Percentiles rank a stretch among this genome's conserved stretches.
These are phyloP conservation scores for Phaeosphaeriaceae sp. DNA, from an alignment of 2,329 filamentous ascomycete species.

Conservation along the genomic window DNA sequence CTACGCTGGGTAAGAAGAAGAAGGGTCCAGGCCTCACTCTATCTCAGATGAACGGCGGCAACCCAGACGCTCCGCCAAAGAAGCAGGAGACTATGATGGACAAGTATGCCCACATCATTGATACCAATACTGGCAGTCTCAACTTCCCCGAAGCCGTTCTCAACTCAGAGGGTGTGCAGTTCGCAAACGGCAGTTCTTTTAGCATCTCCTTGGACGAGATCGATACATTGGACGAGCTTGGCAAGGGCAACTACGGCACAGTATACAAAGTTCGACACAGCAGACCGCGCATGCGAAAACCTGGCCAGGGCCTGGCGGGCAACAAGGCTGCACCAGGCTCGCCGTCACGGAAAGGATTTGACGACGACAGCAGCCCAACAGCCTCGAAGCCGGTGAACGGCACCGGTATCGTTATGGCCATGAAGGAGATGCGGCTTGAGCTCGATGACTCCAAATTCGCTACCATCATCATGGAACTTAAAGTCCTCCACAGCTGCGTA, in stretches of 20 bases:
- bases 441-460: conserved; percentile 96
- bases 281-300: conserved; percentile 68
- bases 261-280: conserved; percentile 96
- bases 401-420: conserved; percentile 89
- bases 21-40: conserved; percentile 53
- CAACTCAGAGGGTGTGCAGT: conserved; percentile 88
- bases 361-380: conserved; percentile 47
- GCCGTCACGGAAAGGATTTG: conserved; percentile 39
- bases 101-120: conserved; percentile 82
- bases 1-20: conserved; percentile 45
- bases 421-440: conserved; percentile 98
- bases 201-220: conserved; percentile 96
- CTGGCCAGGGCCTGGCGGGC: conserved; percentile 66
- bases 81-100: conserved; percentile 60
- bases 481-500: conserved; percentile 92
- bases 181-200: conserved; percentile 87
- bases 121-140: conserved; percentile 88
- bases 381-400: conserved; percentile 52
- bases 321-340: conserved; percentile 57
- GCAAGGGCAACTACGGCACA: conserved; percentile 97
- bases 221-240: conserved; percentile 88
- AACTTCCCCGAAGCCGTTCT: conserved; percentile 93
- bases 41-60: conserved; percentile 52
- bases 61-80: conserved; percentile 28
- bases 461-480: conserved; percentile 95